Conservation (phyloP, 768 basidiomycete species). For the Termitomyces titanicus region DNA sequence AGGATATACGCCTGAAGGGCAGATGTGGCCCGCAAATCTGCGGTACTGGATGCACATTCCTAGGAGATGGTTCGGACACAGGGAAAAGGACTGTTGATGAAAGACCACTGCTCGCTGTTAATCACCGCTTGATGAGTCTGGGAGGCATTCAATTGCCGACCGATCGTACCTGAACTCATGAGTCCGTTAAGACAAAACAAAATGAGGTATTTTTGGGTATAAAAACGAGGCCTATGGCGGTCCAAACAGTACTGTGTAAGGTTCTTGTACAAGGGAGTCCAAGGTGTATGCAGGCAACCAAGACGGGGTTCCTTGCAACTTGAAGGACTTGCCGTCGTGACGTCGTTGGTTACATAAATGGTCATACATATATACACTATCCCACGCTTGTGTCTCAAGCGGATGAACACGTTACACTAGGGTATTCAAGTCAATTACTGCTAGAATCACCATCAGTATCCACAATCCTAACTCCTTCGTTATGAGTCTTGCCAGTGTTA, state of each 20-base stretch:
- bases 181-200: background rate
- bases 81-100: slow-evolving; percentile 25
- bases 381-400: too few species aligned
- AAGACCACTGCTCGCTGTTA: slow-evolving; percentile 10
- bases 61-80: slow-evolving; percentile 17
- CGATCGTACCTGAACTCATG: slow-evolving; percentile 7
- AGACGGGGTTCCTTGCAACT: background rate
- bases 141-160: background rate
- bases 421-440: too few species aligned
- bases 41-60: slow-evolving; percentile 23
- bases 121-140: background rate
- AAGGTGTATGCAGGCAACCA: background rate
- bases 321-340: too few species aligned
- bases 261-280: background rate
- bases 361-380: too few species aligned
- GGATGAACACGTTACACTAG: too few species aligned
- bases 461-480: too few species aligned
- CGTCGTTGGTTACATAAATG: too few species aligned
- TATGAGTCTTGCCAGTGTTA: too few species aligned
- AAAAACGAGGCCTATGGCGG: background rate
- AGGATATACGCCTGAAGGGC: slow-evolving; percentile 61
- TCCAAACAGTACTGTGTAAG: background rate
- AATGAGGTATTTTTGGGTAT: background rate
- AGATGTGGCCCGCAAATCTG: slow-evolving; percentile 43
- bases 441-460: too few species aligned